Base-by-base conservation (phyloP, 306 rosid genomes). In the Macrotyloma uniflorum region DNA sequence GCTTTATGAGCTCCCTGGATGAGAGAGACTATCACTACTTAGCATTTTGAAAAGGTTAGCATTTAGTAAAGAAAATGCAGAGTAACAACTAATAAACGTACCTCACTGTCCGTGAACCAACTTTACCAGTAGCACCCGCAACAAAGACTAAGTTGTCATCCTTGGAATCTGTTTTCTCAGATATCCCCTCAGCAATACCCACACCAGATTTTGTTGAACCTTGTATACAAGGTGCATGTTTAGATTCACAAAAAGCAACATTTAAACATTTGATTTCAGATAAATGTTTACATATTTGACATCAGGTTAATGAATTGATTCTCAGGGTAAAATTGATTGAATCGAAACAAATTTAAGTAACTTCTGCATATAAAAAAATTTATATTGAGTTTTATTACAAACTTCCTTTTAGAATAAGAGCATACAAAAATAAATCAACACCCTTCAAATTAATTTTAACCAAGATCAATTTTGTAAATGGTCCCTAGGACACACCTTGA, bases 121-220 rank as follows among this genome's bases (percentile, higher is more conserved):
- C 98, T 87, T 16, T 90, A 50, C 98, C 98, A 46, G 97, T 92
- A 63, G 98, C 97, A 57, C 98, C 98, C n/a, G 98, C 98, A 74
- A 95, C 97, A 84, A 95, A 95, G n/a, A 86, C 98, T 18, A 92
- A 71, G 80, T 91, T 86, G 15, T 86, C 93, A 82, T 95, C 92
- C 80, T 86, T 89, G 43, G 81, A 64, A 65, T 79, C 85, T 42
- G 63, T 86, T 75, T 84, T 87, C 79, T 86, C 88, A 8, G 86
- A 23, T 35, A 49, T 47, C 57, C 78, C 87, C 74, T 84, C 85
- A 59, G 73, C 83, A 46, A 81, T 50, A 72, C 70, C 82, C 45
- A 78, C 73, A 78, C 75, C 83, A 62, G 79, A 76, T 66, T 80
- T 85, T 64, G 71, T 26, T 30, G 90, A 71, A 62, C 93, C 97